A percentile compares a stretch with the other conserved stretches of the same genome.
phyloP scores from a whole-genome alignment of 257 asterid genomes.

The Gentiana macrophylla region DNA sequence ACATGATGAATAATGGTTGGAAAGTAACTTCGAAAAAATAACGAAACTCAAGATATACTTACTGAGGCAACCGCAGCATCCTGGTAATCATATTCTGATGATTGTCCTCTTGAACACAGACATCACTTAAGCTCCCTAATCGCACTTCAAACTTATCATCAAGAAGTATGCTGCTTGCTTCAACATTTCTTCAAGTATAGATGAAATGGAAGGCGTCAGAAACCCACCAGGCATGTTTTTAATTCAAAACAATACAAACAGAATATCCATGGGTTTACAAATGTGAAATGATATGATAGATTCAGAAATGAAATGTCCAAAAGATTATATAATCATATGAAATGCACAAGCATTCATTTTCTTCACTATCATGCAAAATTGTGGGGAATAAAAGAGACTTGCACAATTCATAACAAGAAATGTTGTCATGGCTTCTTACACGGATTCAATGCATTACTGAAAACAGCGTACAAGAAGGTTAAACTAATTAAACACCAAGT shows the following conservation, averaged over 20 bases:
- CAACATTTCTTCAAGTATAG: slow-evolving; percentile 52
- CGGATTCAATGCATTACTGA: too few relatives aligned
- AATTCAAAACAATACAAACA: background rate
- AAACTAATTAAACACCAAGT: too few relatives aligned
- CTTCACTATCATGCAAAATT: too few relatives aligned
- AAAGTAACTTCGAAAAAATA: background rate
- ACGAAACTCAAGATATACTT: slow-evolving; percentile 16
- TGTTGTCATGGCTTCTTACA: too few relatives aligned
- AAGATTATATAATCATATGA: too few relatives aligned
- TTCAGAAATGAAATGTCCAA: background rate
- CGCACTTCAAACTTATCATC: slow-evolving; percentile 85
- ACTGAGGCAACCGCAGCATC: slow-evolving; percentile 61
- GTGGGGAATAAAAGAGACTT: too few relatives aligned
- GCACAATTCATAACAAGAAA: too few relatives aligned
- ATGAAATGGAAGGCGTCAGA: slow-evolving; percentile 4
- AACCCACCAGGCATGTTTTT: background rate
- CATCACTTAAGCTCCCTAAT: slow-evolving; percentile 68
- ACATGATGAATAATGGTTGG: too few relatives aligned
- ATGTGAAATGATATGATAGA: background rate
- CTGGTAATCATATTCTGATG: slow-evolving; percentile 53
- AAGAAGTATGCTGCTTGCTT: slow-evolving; percentile 87
- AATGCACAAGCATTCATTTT: too few relatives aligned
- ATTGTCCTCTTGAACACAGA: slow-evolving; percentile 57
- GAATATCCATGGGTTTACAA: background rate
- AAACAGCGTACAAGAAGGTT: too few relatives aligned